Conservation (phyloP, 1,139 yeast species). For the Tardiomyces digboiensis region DNA sequence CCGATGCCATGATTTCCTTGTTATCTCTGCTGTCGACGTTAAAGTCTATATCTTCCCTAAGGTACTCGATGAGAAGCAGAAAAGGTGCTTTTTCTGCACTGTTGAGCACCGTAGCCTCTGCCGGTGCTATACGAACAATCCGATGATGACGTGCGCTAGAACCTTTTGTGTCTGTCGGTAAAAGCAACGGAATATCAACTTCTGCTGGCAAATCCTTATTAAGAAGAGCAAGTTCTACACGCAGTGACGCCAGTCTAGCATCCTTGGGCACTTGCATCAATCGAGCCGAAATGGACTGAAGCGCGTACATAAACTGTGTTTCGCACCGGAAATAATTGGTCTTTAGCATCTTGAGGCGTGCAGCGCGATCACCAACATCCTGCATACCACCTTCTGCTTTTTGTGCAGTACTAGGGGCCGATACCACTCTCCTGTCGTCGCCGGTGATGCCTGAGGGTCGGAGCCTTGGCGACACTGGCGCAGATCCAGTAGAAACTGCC, state of each 20-base stretch:
- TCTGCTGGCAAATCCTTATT: slow-evolving; percentile 87
- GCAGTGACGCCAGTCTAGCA: slow-evolving; percentile 76
- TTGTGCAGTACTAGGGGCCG: neutral
- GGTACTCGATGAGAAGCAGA: slow-evolving; percentile 66
- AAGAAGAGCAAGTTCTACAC: slow-evolving; percentile 81
- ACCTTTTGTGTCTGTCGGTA: slow-evolving; percentile 38
- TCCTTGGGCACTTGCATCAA: slow-evolving; percentile 85
- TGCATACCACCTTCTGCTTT: too few species aligned
- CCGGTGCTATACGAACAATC: slow-evolving; percentile 73
- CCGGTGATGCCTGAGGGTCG: neutral
- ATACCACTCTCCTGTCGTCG: neutral
- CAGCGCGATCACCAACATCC: too few species aligned
- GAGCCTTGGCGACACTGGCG: neutral
- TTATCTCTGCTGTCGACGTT: slow-evolving; percentile 61
- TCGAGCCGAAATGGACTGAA: slow-evolving; percentile 79
- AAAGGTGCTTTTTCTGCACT: slow-evolving; percentile 97
- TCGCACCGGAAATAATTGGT: slow-evolving; percentile 78
- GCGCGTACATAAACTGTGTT: slow-evolving; percentile 82
- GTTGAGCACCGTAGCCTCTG: slow-evolving; percentile 89
- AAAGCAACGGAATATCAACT: slow-evolving; percentile 81
- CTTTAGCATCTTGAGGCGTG: slow-evolving; percentile 6
- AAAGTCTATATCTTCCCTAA: slow-evolving; percentile 81
- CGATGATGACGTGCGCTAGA: slow-evolving; percentile 30
- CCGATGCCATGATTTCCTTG: slow-evolving; percentile 30
- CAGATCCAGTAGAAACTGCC: too few species aligned